These are phyloP conservation scores for Phialophora verrucosa DNA, from an alignment of 2,329 filamentous ascomycete genomes.

Conservation along the genomic window DNA sequence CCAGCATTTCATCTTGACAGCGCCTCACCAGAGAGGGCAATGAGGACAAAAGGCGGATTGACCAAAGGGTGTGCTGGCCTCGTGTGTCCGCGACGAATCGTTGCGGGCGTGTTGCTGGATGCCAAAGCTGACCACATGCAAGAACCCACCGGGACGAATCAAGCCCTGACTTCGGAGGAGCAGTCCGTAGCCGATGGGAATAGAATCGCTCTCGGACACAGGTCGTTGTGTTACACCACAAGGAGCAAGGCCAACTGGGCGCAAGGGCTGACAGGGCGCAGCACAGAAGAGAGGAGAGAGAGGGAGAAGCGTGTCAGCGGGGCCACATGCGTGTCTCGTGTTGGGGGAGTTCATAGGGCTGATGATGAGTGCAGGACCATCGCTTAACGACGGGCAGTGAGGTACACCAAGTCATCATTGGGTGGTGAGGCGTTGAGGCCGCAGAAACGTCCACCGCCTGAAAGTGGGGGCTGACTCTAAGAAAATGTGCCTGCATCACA, in stretches of 20 bases:
- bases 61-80: neutral
- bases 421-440: slow-evolving; percentile 1
- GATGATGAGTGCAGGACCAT: slow-evolving; percentile 1
- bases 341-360: slow-evolving; percentile 14
- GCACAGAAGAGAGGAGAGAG: neutral
- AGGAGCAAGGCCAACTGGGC: slow-evolving; percentile 9
- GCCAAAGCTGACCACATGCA: slow-evolving; percentile 19
- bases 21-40: neutral
- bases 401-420: slow-evolving; percentile 3
- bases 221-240: neutral
- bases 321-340: neutral
- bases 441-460: slow-evolving; percentile 19
- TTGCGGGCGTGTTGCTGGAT: neutral
- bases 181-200: slow-evolving; percentile 7
- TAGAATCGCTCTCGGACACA: neutral
- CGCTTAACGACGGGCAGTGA: slow-evolving; percentile 10
- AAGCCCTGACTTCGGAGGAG: neutral
- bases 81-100: neutral
- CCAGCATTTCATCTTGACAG: neutral
- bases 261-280: slow-evolving; percentile 24
- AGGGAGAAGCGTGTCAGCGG: neutral
- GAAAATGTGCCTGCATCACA: neutral
- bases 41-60: neutral
- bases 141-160: slow-evolving; percentile 3
- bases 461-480: slow-evolving; percentile 27